phyloP scores from a whole-genome alignment of 2,329 filamentous ascomycete genomes.

The Exophiala spinifera region DNA sequence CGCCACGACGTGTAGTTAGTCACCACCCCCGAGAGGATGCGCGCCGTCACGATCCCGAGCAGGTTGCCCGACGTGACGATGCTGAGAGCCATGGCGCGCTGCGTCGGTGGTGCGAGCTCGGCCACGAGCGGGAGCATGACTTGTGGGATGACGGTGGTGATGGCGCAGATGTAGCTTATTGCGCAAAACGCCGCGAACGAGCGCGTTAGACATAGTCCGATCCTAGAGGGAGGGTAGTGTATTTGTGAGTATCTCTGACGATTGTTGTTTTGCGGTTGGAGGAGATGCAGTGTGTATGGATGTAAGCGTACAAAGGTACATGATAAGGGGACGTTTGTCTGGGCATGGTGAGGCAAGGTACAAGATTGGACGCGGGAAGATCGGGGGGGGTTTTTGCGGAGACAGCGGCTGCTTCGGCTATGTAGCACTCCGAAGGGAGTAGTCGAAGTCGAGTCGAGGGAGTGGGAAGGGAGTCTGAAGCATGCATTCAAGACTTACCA shows the following conservation, averaged over 20 bases:
- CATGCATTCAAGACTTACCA: slow-evolving; percentile 48
- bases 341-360: too few species aligned
- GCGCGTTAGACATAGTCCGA: slow-evolving; percentile 67
- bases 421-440: too few species aligned
- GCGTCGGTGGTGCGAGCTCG: slow-evolving; percentile 68
- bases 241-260: too few species aligned
- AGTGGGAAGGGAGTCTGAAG: not conserved
- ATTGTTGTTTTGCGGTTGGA: too few species aligned
- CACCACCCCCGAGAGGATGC: slow-evolving; percentile 71
- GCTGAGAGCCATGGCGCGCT: slow-evolving; percentile 66
- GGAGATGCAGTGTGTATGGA: too few species aligned
- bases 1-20: slow-evolving; percentile 73
- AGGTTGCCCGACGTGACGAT: slow-evolving; percentile 73
- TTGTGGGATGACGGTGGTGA: slow-evolving; percentile 77
- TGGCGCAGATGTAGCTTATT: slow-evolving; percentile 69
- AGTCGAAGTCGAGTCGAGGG: not conserved
- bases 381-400: not conserved
- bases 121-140: slow-evolving; percentile 78
- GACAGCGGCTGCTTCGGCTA: not conserved
- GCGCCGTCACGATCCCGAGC: slow-evolving; percentile 71
- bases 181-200: slow-evolving; percentile 64
- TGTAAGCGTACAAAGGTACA: too few species aligned
- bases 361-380: too few species aligned
- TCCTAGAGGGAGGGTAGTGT: slow-evolving; percentile 12
- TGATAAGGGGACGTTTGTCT: too few species aligned